phyloP scores from a whole-genome alignment of 2,329 filamentous ascomycete genomes.

The Colletotrichum sp. region DNA sequence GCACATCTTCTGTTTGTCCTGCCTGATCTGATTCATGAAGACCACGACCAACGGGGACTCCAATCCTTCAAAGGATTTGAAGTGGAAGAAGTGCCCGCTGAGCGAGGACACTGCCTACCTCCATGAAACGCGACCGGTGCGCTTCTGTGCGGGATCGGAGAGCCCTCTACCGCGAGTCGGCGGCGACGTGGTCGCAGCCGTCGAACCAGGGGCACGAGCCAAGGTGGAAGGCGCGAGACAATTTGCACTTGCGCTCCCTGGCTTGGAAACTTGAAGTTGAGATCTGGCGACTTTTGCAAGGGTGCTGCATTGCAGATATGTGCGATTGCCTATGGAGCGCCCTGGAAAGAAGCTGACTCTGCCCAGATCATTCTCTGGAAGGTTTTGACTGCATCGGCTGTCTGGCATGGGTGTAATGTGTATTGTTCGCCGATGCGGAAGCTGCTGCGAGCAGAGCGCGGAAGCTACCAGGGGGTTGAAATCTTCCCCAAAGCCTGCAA shows the following conservation, averaged over 20 bases:
- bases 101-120: slow-evolving; percentile 91
- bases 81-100: slow-evolving; percentile 95
- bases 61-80: slow-evolving; percentile 70
- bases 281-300: slow-evolving; percentile 44
- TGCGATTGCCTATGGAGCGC: slow-evolving; percentile 55
- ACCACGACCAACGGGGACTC: slow-evolving; percentile 74
- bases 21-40: slow-evolving; percentile 94
- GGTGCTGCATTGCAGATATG: slow-evolving; percentile 49
- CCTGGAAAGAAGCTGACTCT: slow-evolving; percentile 72
- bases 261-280: slow-evolving; percentile 51
- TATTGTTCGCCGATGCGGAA: slow-evolving; percentile 56
- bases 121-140: no score
- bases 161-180: no score
- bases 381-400: slow-evolving; percentile 60
- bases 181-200: no score
- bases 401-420: slow-evolving; percentile 68
- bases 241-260: no score
- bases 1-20: slow-evolving; percentile 95
- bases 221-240: no score
- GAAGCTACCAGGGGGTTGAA: background rate
- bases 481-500: background rate
- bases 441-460: background rate
- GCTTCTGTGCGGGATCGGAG: no score
- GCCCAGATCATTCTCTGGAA: slow-evolving; percentile 68
- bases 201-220: no score